Base-by-base conservation (phyloP, 768 basidiomycete species). In the Plicaturopsis crispa region DNA sequence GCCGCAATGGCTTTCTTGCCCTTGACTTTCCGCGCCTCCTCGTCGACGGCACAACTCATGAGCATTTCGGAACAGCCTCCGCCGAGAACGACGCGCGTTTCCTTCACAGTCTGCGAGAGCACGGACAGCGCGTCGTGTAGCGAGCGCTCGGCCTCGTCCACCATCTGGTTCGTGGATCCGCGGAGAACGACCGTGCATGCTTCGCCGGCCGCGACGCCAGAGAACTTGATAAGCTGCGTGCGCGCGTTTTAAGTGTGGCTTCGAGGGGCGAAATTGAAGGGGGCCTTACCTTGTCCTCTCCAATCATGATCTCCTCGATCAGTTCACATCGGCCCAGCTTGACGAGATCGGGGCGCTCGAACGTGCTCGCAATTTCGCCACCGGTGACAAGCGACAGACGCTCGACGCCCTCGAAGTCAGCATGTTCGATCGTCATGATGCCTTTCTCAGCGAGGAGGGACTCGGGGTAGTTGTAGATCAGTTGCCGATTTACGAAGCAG, bases 401-500 rank as follows among this genome's bases (percentile, higher is more conserved):
- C 60, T 99, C 96, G 10, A 99, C 96, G 41, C 96, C 96, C 59
- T 99, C 96, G 51, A 99, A 98, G 55, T 99, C 96, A 11, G 94
- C 96, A 52, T 99, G 96, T 55, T 98, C 96, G 48, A 98, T 98
- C 31, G 80, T 81, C 80, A 97, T 67, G 61, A 98, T 90, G 39
- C 96, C 94, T 44, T 82, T 81, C 56, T 98, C 96, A 2, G 93
- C 72, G n/a, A 99, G 73, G 0, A 99, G 67, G 1, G 84, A 88
- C 60, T 99, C 96, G 31, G 96, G 96, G 57, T 97, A 98, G 72
- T 99, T 98, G 78, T 98, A 99, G 64, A 99, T 89, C 32, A 99
- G 73, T 57, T 99, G 96, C 36, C 96, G 78, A 66, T 99, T 99
- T 46, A 98, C 91, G 59, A 99, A 98, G 61, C 81, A 84, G 53